These are phyloP conservation scores for Bauhinia variegata DNA, from an alignment of 306 rosid genomes.

Conservation along the genomic window DNA sequence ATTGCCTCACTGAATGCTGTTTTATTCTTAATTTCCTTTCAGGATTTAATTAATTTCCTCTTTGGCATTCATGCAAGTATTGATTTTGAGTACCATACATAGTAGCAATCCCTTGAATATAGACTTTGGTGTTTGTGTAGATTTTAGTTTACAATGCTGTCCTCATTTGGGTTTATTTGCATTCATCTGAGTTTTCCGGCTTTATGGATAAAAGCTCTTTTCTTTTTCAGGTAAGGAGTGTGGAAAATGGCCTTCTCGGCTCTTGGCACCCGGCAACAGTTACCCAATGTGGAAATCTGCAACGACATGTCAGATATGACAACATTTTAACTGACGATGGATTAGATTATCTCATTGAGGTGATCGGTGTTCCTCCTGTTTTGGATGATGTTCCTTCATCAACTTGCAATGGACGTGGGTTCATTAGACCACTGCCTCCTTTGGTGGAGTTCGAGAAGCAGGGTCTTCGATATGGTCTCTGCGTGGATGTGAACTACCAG, in stretches of 20 bases:
- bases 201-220: neutral
- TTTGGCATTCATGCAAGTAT: constrained; percentile 23
- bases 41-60: neutral
- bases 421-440: constrained; percentile 75
- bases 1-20: neutral
- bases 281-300: constrained; percentile 41
- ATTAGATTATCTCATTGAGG: constrained; percentile 41
- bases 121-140: too few species aligned
- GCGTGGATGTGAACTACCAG: constrained; percentile 66
- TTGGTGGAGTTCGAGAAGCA: constrained; percentile 18
- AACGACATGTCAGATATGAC: constrained; percentile 59
- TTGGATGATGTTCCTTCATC: constrained; percentile 48
- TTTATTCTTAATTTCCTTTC: neutral
- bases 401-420: constrained; percentile 38
- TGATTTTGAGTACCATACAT: constrained; percentile 18
- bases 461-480: constrained; percentile 63
- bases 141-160: too few species aligned
- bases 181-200: constrained; percentile 18
- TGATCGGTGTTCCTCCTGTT: constrained; percentile 49
- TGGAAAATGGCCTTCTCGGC: constrained; percentile 75
- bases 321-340: constrained; percentile 52
- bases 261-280: constrained; percentile 83
- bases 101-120: neutral
- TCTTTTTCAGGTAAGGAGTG: constrained; percentile 73
- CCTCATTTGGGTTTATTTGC: neutral